phyloP scores from a whole-genome alignment of 768 basidiomycete genomes.

The Suillus sp. region DNA sequence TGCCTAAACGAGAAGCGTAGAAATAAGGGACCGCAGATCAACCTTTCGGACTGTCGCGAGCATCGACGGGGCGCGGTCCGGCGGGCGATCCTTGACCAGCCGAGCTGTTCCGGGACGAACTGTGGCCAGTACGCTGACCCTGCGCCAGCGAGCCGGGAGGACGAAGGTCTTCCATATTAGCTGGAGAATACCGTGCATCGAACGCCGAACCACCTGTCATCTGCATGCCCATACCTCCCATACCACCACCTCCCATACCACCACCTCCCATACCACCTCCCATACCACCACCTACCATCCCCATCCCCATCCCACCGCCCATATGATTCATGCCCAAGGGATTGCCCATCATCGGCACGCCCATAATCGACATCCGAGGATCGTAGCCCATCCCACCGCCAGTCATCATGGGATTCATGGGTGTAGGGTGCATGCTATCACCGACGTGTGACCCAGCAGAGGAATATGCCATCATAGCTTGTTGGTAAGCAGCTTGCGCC shows the following conservation, averaged over 20 bases:
- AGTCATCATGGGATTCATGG: slow-evolving; percentile 60
- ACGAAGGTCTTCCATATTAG: slow-evolving; percentile 30
- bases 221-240: slow-evolving; percentile 49
- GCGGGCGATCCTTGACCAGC: slow-evolving; percentile 57
- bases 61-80: slow-evolving; percentile 35
- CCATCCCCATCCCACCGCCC: slow-evolving; percentile 43
- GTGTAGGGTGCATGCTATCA: slow-evolving; percentile 43
- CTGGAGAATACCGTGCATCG: slow-evolving; percentile 56
- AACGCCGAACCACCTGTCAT: slow-evolving; percentile 66
- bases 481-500: slow-evolving; percentile 81
- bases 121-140: slow-evolving; percentile 31
- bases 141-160: slow-evolving; percentile 31
- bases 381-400: slow-evolving; percentile 59
- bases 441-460: slow-evolving; percentile 76
- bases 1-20: neutral
- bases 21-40: slow-evolving; percentile 15
- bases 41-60: slow-evolving; percentile 30
- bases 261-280: slow-evolving; percentile 42
- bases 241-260: slow-evolving; percentile 36
- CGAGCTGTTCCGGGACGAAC: slow-evolving; percentile 52
- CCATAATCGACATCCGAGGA: slow-evolving; percentile 84
- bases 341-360: slow-evolving; percentile 67
- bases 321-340: slow-evolving; percentile 42
- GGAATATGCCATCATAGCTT: slow-evolving; percentile 79
- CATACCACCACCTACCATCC: slow-evolving; percentile 33